Conservation (phyloP, 164 flowering plant genomes). For the Magnolia sinica region DNA sequence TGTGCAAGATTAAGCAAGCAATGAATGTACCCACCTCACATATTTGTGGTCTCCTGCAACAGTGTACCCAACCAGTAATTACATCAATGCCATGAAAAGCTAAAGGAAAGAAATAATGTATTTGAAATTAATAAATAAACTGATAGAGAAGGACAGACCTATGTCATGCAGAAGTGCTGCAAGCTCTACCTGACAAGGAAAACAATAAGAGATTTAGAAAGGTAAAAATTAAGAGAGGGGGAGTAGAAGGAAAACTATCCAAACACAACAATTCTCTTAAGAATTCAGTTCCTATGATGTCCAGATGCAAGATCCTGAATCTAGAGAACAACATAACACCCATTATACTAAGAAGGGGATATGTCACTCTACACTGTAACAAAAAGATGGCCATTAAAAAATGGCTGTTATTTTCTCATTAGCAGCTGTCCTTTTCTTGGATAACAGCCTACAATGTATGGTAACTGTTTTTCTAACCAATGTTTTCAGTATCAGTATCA, state of each 20-base stretch:
- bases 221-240: not conserved
- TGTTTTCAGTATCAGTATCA: too few relatives aligned
- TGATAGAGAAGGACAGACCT: constrained; percentile 33
- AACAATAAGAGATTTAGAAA: not conserved
- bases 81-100: constrained; percentile 4
- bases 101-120: not conserved
- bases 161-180: constrained; percentile 95
- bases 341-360: too few relatives aligned
- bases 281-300: too few relatives aligned
- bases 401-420: too few relatives aligned
- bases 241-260: not conserved
- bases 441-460: too few relatives aligned
- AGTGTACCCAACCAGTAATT: constrained; percentile 2
- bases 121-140: not conserved
- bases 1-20: not conserved
- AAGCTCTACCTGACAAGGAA: constrained; percentile 65
- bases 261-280: too few relatives aligned
- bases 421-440: too few relatives aligned
- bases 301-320: too few relatives aligned
- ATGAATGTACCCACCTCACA: constrained; percentile 40
- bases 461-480: too few relatives aligned
- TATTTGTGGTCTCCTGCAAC: constrained; percentile 90
- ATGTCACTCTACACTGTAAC: too few relatives aligned
- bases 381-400: too few relatives aligned
- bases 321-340: too few relatives aligned